phyloP scores from a whole-genome alignment of 1,284 basidiomycete genomes.

The Microbotryum lychnidis-dioicae region DNA sequence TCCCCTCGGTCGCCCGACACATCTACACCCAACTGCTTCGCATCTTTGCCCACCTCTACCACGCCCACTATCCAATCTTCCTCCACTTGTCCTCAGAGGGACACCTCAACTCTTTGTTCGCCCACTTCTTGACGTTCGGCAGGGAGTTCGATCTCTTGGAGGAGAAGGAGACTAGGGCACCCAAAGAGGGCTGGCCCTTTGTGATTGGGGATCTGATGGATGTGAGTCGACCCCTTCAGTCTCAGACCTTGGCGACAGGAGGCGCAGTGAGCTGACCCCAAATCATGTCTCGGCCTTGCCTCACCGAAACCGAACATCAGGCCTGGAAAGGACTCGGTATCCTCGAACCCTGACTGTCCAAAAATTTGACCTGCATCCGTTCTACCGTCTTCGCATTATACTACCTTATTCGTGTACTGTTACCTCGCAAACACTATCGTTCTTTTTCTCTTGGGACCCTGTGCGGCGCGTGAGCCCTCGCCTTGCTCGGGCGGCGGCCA shows the following conservation, averaged over 20 bases:
- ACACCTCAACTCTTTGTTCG: constrained; percentile 96
- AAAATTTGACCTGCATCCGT: too few relatives aligned
- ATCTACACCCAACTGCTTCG: constrained; percentile 94
- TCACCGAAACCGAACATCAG: neutral
- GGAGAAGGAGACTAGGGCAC: constrained; percentile 60
- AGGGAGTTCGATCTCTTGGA: constrained; percentile 71
- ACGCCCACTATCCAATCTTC: constrained; percentile 82
- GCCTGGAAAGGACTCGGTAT: constrained; percentile 29
- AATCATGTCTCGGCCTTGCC: neutral
- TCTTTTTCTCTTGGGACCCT: too few relatives aligned
- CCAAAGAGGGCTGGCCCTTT: constrained; percentile 36
- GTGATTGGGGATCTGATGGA: constrained; percentile 37
- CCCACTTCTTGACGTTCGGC: constrained; percentile 87
- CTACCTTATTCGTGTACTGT: too few relatives aligned
- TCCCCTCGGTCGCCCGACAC: constrained; percentile 89
- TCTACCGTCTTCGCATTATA: too few relatives aligned
- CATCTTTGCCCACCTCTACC: constrained; percentile 96
- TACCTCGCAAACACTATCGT: too few relatives aligned
- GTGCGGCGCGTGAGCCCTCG: too few relatives aligned
- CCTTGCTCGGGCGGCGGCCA: too few relatives aligned
- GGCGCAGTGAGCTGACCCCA: neutral
- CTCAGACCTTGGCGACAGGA: neutral
- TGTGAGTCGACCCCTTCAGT: constrained; percentile 19
- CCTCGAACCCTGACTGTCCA: constrained; percentile 13
- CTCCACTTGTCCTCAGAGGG: constrained; percentile 91